Percentiles rank a stretch among this genome's conserved stretches.
Conservation (phyloP, 306 rosid species). For the Leucaena leucocephala region DNA sequence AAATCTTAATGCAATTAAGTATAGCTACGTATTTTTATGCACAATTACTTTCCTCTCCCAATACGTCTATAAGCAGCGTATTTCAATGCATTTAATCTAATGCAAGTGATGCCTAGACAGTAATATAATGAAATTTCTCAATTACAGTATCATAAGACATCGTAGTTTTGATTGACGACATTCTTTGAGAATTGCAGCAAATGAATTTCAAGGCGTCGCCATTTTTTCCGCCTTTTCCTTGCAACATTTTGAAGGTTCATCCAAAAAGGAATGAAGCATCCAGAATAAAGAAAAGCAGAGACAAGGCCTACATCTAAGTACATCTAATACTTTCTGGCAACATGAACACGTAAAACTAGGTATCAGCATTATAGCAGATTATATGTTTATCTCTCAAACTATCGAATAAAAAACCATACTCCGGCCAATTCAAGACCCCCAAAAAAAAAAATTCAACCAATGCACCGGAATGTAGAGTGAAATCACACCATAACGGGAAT, state of each 20-base stretch:
- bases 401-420: not conserved
- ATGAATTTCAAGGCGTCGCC: not conserved
- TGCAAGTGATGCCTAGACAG: not conserved
- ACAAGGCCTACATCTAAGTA: constrained; percentile 17
- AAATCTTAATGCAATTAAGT: not conserved
- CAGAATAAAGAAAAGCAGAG: not conserved
- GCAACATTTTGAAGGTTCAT: not conserved
- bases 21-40: not conserved
- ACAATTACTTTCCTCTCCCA: not conserved
- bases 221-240: not conserved
- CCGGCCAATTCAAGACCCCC: not conserved
- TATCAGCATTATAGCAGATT: not conserved
- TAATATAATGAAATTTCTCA: not conserved
- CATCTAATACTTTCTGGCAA: not conserved
- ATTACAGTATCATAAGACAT: not conserved
- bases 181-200: not conserved
- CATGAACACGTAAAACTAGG: not conserved
- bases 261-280: not conserved
- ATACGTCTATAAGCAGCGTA: not conserved
- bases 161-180: not conserved
- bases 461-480: not conserved
- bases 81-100: not conserved
- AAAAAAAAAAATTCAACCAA: not conserved
- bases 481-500: not conserved
- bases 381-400: not conserved